phyloP scores from a whole-genome alignment of 345 rosid species.

The Rhodamnia rubescens region DNA sequence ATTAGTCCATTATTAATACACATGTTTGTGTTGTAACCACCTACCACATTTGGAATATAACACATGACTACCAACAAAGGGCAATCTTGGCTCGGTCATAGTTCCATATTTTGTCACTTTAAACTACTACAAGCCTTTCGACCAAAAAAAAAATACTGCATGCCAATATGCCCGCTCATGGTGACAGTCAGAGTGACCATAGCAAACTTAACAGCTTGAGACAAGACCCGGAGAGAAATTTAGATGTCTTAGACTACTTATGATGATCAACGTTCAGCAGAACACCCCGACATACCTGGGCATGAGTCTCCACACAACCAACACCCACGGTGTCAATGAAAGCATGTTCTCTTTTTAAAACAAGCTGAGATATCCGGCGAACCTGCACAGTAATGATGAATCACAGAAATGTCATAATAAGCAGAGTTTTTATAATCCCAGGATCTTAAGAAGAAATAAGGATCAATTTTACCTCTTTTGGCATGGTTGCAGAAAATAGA shows the following conservation, averaged over 20 bases:
- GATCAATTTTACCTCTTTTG: conserved; percentile 58
- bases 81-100: neutral
- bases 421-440: neutral
- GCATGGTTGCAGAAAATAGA: conserved; percentile 85
- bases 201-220: neutral
- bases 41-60: neutral
- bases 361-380: conserved; percentile 88
- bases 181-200: neutral
- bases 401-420: neutral
- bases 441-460: neutral
- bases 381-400: conserved; percentile 36
- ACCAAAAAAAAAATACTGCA: neutral
- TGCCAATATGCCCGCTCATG: neutral
- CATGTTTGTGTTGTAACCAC: neutral
- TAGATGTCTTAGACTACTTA: neutral
- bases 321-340: conserved; percentile 70
- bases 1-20: neutral
- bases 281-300: conserved; percentile 31
- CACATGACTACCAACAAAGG: neutral
- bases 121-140: neutral
- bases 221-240: neutral
- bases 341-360: conserved; percentile 69
- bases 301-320: conserved; percentile 74
- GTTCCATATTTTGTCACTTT: neutral
- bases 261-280: neutral